A percentile compares a stretch with the other conserved stretches of the same genome.
These are phyloP conservation scores for Phlebiopsis gigantea DNA, from an alignment of 768 basidiomycete species.

Conservation along the genomic window DNA sequence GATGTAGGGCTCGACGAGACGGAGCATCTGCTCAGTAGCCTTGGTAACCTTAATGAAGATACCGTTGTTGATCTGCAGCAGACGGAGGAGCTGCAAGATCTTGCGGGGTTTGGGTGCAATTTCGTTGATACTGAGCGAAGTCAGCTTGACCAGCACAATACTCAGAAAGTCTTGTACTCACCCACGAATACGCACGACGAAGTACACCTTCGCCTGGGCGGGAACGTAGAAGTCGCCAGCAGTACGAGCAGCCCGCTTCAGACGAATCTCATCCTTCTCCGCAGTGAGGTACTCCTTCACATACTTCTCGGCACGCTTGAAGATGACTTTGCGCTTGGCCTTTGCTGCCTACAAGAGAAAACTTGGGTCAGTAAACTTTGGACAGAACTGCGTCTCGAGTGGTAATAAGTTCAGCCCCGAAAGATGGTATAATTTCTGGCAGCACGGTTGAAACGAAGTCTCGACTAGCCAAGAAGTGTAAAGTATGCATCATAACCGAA, in stretches of 20 bases:
- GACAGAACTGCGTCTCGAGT: constrained; percentile 16
- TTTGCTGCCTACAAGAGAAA: constrained; percentile 57
- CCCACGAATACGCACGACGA: constrained; percentile 97
- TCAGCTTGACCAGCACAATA: constrained; percentile 8
- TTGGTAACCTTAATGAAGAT: constrained; percentile 96
- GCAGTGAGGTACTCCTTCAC: constrained; percentile 92
- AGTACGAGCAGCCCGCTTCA: constrained; percentile 88
- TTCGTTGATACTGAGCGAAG: constrained; percentile 86
- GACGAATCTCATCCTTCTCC: constrained; percentile 94
- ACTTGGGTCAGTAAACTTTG: constrained; percentile 7
- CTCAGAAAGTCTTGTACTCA: constrained; percentile 36
- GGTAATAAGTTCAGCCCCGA: constrained; percentile 67
- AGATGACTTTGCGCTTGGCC: constrained; percentile 94
- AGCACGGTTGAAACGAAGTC: constrained; percentile 48
- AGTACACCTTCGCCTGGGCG: constrained; percentile 95
- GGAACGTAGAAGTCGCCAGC: constrained; percentile 97
- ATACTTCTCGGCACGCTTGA: constrained; percentile 98
- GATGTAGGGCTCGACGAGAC: constrained; percentile 94
- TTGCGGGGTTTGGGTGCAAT: constrained; percentile 99
- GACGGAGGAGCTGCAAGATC: constrained; percentile 96
- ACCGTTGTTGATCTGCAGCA: constrained; percentile 99
- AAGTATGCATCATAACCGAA: constrained; percentile 75
- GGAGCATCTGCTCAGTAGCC: constrained; percentile 97
- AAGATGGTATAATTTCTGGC: constrained; percentile 91
- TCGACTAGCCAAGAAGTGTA: constrained; percentile 72